phyloP scores from a whole-genome alignment of 768 basidiomycete species.

The Xerocomus potaroensis region DNA sequence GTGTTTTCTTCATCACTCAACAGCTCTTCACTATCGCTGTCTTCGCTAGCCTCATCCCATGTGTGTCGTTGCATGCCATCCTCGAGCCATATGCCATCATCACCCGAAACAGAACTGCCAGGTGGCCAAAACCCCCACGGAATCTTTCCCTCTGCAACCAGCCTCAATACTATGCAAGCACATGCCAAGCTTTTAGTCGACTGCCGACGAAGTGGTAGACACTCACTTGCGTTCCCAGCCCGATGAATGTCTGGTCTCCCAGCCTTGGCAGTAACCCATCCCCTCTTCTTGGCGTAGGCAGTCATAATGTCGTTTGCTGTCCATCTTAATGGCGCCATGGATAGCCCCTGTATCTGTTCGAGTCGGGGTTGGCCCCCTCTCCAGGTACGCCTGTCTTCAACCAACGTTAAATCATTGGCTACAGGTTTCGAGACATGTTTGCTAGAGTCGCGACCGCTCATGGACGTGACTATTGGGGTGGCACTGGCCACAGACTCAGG shows the following conservation, averaged over 20 bases:
- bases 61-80: slow-evolving; percentile 20
- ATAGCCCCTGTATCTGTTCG: slow-evolving; percentile 12
- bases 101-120: slow-evolving; percentile 30
- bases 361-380: slow-evolving; percentile 41
- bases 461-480: background rate
- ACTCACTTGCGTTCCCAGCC: slow-evolving; percentile 85
- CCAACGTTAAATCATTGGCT: background rate
- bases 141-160: slow-evolving; percentile 77
- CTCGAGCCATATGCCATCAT: slow-evolving; percentile 58
- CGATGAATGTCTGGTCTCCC: slow-evolving; percentile 86
- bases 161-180: slow-evolving; percentile 58
- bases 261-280: slow-evolving; percentile 88
- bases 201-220: background rate
- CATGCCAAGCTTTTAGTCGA: background rate
- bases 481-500: background rate
- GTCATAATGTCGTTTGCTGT: slow-evolving; percentile 83
- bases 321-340: slow-evolving; percentile 47
- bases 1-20: slow-evolving; percentile 18
- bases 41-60: slow-evolving; percentile 21
- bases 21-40: slow-evolving; percentile 29
- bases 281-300: slow-evolving; percentile 70
- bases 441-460: background rate
- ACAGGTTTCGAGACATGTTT: background rate
- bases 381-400: slow-evolving; percentile 78
- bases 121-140: slow-evolving; percentile 88